These are phyloP conservation scores for Mycena rebaudengoi DNA, from an alignment of 768 basidiomycete genomes.

Conservation along the genomic window DNA sequence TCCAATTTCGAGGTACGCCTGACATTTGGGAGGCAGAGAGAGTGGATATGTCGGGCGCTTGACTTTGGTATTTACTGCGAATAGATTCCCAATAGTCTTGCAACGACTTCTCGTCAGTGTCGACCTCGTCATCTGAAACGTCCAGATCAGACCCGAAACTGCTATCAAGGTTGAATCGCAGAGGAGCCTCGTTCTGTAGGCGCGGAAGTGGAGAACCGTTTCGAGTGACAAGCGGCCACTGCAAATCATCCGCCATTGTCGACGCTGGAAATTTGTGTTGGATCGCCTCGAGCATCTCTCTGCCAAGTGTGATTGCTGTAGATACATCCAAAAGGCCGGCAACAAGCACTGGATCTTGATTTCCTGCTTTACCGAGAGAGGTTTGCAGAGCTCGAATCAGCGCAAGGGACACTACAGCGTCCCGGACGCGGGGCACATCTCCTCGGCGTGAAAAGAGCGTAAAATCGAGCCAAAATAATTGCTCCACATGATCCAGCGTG, in stretches of 20 bases:
- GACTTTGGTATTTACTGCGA: constrained; percentile 61
- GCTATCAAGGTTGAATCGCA: constrained; percentile 22
- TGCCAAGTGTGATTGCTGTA: constrained; percentile 78
- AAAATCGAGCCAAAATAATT: constrained; percentile 74
- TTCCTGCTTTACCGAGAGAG: constrained; percentile 72
- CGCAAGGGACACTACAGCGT: constrained; percentile 75
- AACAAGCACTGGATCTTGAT: constrained; percentile 60
- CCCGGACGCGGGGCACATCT: constrained; percentile 74
- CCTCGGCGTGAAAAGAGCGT: constrained; percentile 64
- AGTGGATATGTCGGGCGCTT: constrained; percentile 48
- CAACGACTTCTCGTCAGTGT: constrained; percentile 43
- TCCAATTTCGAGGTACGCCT: constrained; percentile 80
- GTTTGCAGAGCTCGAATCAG: constrained; percentile 81
- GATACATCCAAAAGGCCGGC: constrained; percentile 78
- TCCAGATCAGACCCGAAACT: constrained; percentile 29
- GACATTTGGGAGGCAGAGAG: constrained; percentile 52
- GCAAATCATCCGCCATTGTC: constrained; percentile 64
- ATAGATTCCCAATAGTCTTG: constrained; percentile 71
- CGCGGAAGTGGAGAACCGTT: constrained; percentile 52
- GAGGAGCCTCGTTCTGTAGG: constrained; percentile 26
- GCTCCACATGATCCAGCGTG: constrained; percentile 73
- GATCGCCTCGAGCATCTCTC: constrained; percentile 88
- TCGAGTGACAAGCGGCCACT: constrained; percentile 70
- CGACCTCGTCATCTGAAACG: constrained; percentile 49
- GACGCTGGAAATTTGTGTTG: constrained; percentile 67